Percentiles rank a stretch among this genome's conserved stretches.
Evolutionary conservation across 306 rosid genomes (phyloP).

Genomic region (Prinsepia uniflora): DNA sequence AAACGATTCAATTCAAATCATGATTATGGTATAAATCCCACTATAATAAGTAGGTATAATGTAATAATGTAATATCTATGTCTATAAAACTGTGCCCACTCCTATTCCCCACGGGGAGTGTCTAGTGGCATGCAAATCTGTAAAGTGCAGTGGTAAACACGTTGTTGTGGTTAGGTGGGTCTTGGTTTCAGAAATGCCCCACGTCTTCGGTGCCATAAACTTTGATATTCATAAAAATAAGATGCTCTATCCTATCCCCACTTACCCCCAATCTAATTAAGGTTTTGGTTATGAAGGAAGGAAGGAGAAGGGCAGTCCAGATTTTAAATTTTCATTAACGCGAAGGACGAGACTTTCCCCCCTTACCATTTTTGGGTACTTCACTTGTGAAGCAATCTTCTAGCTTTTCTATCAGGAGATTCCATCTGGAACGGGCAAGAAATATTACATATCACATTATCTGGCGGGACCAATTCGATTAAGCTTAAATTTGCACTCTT

Average conservation of each 20-base stretch:
- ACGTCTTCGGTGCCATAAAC: background rate
- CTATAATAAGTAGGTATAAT: too few relatives aligned
- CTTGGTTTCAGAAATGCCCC: background rate
- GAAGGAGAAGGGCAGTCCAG: background rate
- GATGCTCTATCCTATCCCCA: too few relatives aligned
- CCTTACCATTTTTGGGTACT: background rate
- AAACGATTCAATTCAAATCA: too few relatives aligned
- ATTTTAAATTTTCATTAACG: background rate
- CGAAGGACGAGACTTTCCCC: background rate
- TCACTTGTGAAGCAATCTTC: too few relatives aligned
- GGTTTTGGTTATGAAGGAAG: background rate
- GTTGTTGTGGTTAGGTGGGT: background rate
- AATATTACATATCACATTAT: background rate
- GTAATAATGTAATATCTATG: too few relatives aligned
- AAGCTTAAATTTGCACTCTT: background rate
- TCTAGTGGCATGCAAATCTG: background rate
- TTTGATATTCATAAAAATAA: background rate
- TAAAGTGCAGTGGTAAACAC: background rate
- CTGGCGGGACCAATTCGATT: too few relatives aligned
- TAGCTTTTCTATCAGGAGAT: too few relatives aligned
- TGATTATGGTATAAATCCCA: too few relatives aligned
- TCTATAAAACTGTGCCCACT: too few relatives aligned
- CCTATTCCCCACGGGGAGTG: too few relatives aligned
- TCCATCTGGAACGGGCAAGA: too few relatives aligned
- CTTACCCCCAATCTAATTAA: too few relatives aligned